Percentiles rank a stretch among this genome's conserved stretches.
Conservation (phyloP, 2,329 filamentous ascomycete genomes). For the Catunica adiposa region DNA sequence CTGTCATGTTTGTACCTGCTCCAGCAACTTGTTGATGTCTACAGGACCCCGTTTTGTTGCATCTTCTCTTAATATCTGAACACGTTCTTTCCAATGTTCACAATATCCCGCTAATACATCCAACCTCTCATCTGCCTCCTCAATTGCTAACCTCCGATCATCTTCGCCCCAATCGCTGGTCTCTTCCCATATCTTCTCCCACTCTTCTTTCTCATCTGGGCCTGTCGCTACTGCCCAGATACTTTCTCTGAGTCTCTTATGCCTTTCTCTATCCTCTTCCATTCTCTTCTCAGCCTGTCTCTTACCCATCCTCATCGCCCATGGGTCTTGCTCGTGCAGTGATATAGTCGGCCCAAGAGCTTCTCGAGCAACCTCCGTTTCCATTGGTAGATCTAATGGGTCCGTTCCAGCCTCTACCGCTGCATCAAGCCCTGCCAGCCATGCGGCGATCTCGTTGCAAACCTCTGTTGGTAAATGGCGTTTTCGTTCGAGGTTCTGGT, state of each 20-base stretch:
- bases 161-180: constrained; percentile 76
- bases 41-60: background rate
- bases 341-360: background rate
- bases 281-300: constrained; percentile 88
- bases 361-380: background rate
- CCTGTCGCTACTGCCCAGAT: constrained; percentile 73
- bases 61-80: background rate
- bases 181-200: constrained; percentile 72
- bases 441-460: constrained; percentile 65
- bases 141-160: constrained; percentile 58
- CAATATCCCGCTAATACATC: constrained; percentile 17
- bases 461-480: constrained; percentile 57
- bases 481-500: constrained; percentile 54
- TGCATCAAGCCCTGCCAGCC: constrained; percentile 63
- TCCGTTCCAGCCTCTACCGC: constrained; percentile 24
- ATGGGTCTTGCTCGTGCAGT: background rate
- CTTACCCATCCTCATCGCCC: constrained; percentile 43
- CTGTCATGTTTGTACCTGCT: background rate
- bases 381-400: constrained; percentile 5
- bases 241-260: constrained; percentile 79
- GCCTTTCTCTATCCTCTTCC: constrained; percentile 87
- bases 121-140: constrained; percentile 45
- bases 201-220: constrained; percentile 45
- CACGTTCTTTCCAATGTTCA: constrained; percentile 12
- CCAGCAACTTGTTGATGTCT: constrained; percentile 2